Conservation (phyloP, 441 rosid genomes). For the Gossypium trilobum region DNA sequence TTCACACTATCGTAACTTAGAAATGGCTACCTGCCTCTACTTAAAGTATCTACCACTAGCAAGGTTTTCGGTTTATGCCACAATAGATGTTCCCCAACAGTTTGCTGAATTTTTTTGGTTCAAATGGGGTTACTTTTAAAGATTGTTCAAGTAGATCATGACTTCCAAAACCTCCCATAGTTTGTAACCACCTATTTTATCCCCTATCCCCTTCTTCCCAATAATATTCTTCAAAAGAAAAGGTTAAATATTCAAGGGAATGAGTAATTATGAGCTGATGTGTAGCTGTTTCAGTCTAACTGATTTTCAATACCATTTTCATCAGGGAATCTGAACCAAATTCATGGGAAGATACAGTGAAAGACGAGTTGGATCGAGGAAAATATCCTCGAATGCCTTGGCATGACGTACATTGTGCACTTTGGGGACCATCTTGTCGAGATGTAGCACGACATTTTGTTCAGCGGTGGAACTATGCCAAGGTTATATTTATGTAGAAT, state of each 20-base stretch:
- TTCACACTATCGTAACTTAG: neutral
- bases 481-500: constrained; percentile 39
- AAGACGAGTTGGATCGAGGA: constrained; percentile 84
- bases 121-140: neutral
- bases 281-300: constrained; percentile 4
- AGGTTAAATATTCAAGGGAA: neutral
- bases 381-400: constrained; percentile 98
- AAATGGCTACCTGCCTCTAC: constrained; percentile 4
- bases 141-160: neutral
- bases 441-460: constrained; percentile 96
- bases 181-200: neutral
- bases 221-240: neutral
- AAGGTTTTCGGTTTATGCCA: neutral
- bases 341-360: constrained; percentile 97
- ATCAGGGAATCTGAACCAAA: constrained; percentile 97
- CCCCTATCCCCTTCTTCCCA: neutral
- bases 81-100: neutral
- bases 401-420: constrained; percentile 99
- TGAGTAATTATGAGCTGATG: constrained; percentile 6
- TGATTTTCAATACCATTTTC: constrained; percentile 10
- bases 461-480: constrained; percentile 99
- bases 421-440: constrained; percentile 98
- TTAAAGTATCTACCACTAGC: constrained; percentile 6
- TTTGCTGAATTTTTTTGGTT: neutral
- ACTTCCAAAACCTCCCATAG: neutral